Conservation (phyloP, 2,329 filamentous ascomycete species). For the Colletotrichum spinosum region DNA sequence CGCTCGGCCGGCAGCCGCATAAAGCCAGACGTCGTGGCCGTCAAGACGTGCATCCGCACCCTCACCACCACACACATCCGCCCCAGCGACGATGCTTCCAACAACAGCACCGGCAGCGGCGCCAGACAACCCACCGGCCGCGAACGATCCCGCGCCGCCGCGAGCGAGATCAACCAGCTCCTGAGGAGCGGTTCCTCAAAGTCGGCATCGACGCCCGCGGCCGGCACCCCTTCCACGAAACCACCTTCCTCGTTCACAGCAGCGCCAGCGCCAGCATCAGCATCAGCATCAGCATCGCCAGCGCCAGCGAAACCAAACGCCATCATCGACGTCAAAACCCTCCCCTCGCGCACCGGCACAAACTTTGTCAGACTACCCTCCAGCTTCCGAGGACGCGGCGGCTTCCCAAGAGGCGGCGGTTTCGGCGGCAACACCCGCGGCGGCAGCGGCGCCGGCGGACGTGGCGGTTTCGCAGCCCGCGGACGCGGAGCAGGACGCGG, state of each 20-base stretch:
- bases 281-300: not conserved
- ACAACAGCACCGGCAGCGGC: constrained; percentile 23
- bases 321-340: constrained; percentile 53
- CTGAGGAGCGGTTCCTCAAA: constrained; percentile 36
- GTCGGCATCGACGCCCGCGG: constrained; percentile 16
- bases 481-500: constrained; percentile 30
- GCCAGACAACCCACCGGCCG: constrained; percentile 41
- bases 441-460: constrained; percentile 8
- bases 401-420: constrained; percentile 17
- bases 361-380: constrained; percentile 31
- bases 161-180: constrained; percentile 48
- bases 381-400: constrained; percentile 27
- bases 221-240: too few relatives aligned
- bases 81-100: constrained; percentile 43
- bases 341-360: constrained; percentile 44
- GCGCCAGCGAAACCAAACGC: constrained; percentile 39
- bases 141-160: constrained; percentile 48
- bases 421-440: constrained; percentile 8
- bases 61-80: constrained; percentile 54
- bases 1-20: constrained; percentile 51
- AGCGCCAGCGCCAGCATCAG: not conserved
- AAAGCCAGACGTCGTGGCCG: constrained; percentile 45
- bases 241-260: not conserved
- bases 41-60: constrained; percentile 49
- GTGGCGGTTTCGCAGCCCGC: constrained; percentile 24